Percentiles rank a stretch among this genome's conserved stretches.
Conservation (phyloP, 1,284 basidiomycete genomes). For the Gymnopus androsaceus region DNA sequence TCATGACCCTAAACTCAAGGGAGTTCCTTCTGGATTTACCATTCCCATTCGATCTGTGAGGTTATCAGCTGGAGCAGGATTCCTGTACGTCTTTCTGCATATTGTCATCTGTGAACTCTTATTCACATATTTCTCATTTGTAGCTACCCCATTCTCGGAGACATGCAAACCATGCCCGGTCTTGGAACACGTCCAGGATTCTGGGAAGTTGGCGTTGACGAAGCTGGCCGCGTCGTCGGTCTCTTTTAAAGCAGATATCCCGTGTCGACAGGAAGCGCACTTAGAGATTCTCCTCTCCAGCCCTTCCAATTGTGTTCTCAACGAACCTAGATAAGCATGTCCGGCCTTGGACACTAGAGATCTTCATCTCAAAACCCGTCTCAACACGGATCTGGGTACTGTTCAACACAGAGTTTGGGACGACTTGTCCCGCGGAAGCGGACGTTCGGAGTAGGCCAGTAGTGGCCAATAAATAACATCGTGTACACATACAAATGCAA, state of each 20-base stretch:
- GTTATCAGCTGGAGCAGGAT: constrained; percentile 91
- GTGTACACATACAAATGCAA: too few relatives aligned
- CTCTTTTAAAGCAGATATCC: constrained; percentile 64
- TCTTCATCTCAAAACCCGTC: constrained; percentile 28
- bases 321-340: constrained; percentile 28
- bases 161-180: constrained; percentile 98
- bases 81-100: constrained; percentile 61
- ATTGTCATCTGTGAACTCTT: neutral
- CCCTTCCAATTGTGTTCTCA: constrained; percentile 28
- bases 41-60: constrained; percentile 91
- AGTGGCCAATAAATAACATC: too few relatives aligned
- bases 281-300: constrained; percentile 3
- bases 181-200: constrained; percentile 93
- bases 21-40: constrained; percentile 86
- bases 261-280: neutral
- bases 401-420: constrained; percentile 39
- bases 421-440: neutral
- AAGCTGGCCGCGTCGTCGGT: constrained; percentile 71
- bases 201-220: constrained; percentile 85
- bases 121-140: neutral
- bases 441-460: neutral
- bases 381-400: constrained; percentile 37
- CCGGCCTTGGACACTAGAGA: constrained; percentile 2
- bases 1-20: constrained; percentile 90
- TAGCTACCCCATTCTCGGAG: constrained; percentile 80